Evolutionary conservation across 805 yeast species (phyloP).

Genomic region (Yamadazyma sp.): DNA sequence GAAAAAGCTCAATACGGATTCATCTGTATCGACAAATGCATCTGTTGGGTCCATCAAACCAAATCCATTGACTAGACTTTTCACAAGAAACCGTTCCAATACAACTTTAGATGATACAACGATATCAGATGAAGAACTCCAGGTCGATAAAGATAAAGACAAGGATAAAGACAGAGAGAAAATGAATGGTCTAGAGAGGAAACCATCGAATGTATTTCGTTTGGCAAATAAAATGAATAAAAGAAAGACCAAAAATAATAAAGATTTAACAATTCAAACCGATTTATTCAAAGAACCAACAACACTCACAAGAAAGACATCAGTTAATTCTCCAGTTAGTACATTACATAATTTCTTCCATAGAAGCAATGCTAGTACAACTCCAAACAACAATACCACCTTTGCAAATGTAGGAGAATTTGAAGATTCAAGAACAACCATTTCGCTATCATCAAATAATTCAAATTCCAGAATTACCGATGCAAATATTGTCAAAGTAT

Average conservation of each 20-base stretch:
- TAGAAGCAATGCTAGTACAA: conserved; percentile 16
- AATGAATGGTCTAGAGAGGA: conserved; percentile 5
- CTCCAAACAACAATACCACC: neutral
- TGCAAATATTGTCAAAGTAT: conserved; percentile 25
- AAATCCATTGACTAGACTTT: conserved; percentile 28
- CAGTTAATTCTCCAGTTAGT: conserved; percentile 29
- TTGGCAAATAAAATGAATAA: conserved; percentile 8
- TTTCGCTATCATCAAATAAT: conserved; percentile 32
- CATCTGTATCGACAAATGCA: conserved; percentile 21
- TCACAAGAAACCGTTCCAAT: conserved; percentile 26
- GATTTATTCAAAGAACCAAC: conserved; percentile 11
- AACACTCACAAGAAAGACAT: conserved; percentile 16
- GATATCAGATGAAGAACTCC: conserved; percentile 3
- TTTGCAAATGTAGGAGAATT: neutral
- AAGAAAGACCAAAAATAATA: conserved; percentile 8
- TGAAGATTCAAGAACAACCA: conserved; percentile 9
- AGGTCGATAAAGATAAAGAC: conserved; percentile 1
- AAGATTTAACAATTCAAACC: conserved; percentile 32
- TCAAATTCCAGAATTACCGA: conserved; percentile 33
- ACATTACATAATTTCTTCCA: conserved; percentile 35
- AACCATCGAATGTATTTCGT: conserved; percentile 12
- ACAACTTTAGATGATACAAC: conserved; percentile 12
- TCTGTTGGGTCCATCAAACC: conserved; percentile 22
- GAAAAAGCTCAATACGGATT: conserved; percentile 27
- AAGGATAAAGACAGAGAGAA: conserved; percentile 9